phyloP scores from a whole-genome alignment of 2,329 filamentous ascomycete genomes.

The Chaetomium sp. region DNA sequence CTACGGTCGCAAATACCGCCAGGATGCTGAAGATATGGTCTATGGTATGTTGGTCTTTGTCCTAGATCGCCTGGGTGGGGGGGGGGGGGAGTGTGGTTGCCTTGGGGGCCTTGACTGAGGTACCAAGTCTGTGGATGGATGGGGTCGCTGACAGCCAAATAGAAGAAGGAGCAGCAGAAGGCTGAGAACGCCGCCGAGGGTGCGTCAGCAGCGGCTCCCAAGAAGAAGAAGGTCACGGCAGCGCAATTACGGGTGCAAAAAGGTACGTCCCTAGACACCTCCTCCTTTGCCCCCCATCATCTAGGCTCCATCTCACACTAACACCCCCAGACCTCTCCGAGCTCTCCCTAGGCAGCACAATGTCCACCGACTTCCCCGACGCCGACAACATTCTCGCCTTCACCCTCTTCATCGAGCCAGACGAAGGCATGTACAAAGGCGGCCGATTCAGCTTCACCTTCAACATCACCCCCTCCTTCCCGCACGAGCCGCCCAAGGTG shows the following conservation, averaged over 20 bases:
- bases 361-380: conserved; percentile 75
- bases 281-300: not conserved
- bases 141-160: conserved; percentile 29
- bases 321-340: conserved; percentile 64
- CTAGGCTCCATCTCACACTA: not conserved
- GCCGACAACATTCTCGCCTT: conserved; percentile 84
- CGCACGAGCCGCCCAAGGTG: conserved; percentile 95
- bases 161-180: conserved; percentile 97
- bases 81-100: no score
- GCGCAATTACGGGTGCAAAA: conserved; percentile 94
- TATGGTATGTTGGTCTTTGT: conserved; percentile 56
- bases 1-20: conserved; percentile 23
- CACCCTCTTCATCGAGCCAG: conserved; percentile 71
- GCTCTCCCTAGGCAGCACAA: conserved; percentile 69
- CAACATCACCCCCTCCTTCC: conserved; percentile 88
- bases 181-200: conserved; percentile 67
- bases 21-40: conserved; percentile 99
- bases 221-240: conserved; percentile 98
- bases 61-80: no score
- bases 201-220: conserved; percentile 57
- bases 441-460: conserved; percentile 88
- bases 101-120: no score
- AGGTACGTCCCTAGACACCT: conserved; percentile 48
- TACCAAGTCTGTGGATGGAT: no score
- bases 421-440: conserved; percentile 82